phyloP scores from a whole-genome alignment of 495 filamentous ascomycete species.

The Aspergillus affinis region DNA sequence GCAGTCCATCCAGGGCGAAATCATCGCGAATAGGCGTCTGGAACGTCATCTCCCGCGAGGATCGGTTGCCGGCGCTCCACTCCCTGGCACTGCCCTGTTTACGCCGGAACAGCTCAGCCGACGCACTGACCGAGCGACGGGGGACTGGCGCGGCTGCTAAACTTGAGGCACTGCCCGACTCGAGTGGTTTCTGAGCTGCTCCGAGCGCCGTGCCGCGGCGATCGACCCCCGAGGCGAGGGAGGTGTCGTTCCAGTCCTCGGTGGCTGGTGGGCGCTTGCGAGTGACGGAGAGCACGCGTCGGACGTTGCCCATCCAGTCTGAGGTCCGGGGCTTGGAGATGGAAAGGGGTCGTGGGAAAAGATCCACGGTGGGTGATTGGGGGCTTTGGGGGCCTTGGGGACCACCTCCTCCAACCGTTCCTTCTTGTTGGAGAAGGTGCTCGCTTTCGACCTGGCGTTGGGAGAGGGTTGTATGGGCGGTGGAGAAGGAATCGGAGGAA shows the following conservation, averaged over 20 bases:
- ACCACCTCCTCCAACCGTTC: too few species aligned
- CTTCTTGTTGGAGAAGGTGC: conserved; percentile 47
- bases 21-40: conserved; percentile 32
- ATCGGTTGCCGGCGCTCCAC: conserved; percentile 49
- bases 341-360: conserved; percentile 31
- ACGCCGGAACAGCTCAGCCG: conserved; percentile 56
- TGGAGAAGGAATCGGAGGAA: conserved; percentile 63
- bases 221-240: conserved; percentile 36
- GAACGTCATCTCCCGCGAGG: conserved; percentile 24
- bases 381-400: too few species aligned
- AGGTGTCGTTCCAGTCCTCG: conserved; percentile 16
- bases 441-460: conserved; percentile 67
- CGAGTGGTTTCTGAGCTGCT: conserved; percentile 1
- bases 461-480: conserved; percentile 61
- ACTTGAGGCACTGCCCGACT: neutral
- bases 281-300: conserved; percentile 50
- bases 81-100: conserved; percentile 59
- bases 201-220: conserved; percentile 33
- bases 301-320: conserved; percentile 57
- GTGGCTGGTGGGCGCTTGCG: conserved; percentile 28
- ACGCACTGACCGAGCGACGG: conserved; percentile 57
- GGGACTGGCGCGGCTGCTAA: conserved; percentile 27
- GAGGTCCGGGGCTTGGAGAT: conserved; percentile 38
- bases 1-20: conserved; percentile 30
- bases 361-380: conserved; percentile 19